Base-by-base conservation (phyloP, 768 basidiomycete genomes). In the Calocybe gangraenosa region DNA sequence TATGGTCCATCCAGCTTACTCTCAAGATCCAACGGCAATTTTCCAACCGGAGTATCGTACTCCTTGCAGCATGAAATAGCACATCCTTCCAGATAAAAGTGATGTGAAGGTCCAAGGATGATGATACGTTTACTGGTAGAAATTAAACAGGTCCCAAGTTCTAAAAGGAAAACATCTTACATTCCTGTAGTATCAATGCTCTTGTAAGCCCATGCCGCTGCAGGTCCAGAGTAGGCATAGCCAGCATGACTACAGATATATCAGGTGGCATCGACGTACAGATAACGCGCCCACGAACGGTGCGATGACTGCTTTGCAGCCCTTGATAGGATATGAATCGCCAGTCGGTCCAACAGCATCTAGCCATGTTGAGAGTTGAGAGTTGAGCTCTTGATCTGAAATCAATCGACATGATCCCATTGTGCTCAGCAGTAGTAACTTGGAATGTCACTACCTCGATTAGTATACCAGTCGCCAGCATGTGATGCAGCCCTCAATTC, bases 181-280 rank as follows among this genome's bases (percentile, higher is more conserved):
- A 97, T 87, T 56, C 76, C 76, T 3, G 75, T 73, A 0, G 81
- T 81, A 57, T 95, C 87, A 49, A 98, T 86, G 57, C 81, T 80
- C 63, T 81, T 85, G 69, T 98, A 99, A 0, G 95, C 95, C 92
- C 92, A 98, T 2, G 92, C 95, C 2, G 96, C 95, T 0, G 94
- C 76, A 3, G 81, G 83, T 17, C 96, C 96, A 43, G 93, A 96
- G 66, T 96, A 98, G 3, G 82, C 77, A 67, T 94, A 97, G 4
- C 96, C 96, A 2, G 96, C 96, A 64, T 99, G 96, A 8, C 94
- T 97, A 60, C 18, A 14, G 37, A 28, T 11, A 30, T 23, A 30
- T 51, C 17, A 46, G 48, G 10, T 7, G 13, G 34, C 14, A 15
- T 23, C 37, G 40, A 42, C 44, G 20, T 14, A 46, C 42, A 18